A percentile compares a stretch with the other conserved stretches of the same genome.
These are phyloP conservation scores for Lophiotrema nucula DNA, from an alignment of 495 filamentous ascomycete genomes.

Conservation along the genomic window DNA sequence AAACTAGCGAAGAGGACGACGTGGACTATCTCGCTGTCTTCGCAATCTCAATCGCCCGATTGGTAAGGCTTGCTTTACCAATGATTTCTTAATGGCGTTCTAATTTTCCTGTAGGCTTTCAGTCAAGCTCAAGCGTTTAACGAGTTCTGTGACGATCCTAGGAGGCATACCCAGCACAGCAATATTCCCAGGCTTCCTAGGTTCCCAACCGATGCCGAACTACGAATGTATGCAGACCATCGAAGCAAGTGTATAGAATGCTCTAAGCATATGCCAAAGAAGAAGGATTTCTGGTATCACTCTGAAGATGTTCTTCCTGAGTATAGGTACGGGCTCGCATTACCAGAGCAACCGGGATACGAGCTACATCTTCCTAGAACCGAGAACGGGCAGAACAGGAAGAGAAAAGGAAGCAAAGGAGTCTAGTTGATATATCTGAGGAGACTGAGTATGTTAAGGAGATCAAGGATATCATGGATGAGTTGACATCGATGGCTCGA, in stretches of 20 bases:
- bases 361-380: background rate
- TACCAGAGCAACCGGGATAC: background rate
- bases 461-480: conserved; percentile 6
- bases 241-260: background rate
- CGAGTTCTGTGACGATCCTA: background rate
- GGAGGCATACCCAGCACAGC: background rate
- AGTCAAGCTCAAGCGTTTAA: background rate
- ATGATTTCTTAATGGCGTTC: background rate
- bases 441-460: conserved; percentile 2
- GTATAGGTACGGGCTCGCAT: background rate
- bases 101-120: background rate
- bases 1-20: background rate
- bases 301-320: background rate
- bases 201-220: background rate
- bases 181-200: background rate
- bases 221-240: background rate
- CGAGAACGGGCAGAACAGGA: background rate
- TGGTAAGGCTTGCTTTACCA: background rate
- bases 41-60: background rate
- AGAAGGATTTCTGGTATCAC: background rate
- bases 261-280: no score
- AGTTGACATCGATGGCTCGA: background rate
- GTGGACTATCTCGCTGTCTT: background rate
- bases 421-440: background rate
- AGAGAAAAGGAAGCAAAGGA: background rate